Percentiles rank a stretch among this genome's conserved stretches.
Conservation (phyloP, 2,329 filamentous ascomycete genomes). For the Botryotinia narcissicola region DNA sequence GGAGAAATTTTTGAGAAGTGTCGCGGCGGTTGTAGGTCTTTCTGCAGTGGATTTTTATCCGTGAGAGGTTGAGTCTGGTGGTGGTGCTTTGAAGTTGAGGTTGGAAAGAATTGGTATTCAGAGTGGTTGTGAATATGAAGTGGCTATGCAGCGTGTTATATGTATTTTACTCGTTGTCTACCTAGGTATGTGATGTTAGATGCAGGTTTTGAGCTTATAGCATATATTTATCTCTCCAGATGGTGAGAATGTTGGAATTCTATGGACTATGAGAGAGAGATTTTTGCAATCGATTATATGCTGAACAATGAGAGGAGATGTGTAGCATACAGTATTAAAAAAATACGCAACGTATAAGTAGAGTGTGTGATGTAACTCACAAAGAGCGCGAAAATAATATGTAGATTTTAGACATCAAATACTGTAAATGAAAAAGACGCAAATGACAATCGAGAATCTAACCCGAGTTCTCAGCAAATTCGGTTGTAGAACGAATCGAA, state of each 20-base stretch:
- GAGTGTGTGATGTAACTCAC: not conserved
- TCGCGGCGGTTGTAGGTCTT: not conserved
- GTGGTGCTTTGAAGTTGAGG: too few species aligned
- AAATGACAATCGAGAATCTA: not conserved
- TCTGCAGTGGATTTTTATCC: not conserved
- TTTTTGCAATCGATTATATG: not conserved
- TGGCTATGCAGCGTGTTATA: too few species aligned
- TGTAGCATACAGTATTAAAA: not conserved
- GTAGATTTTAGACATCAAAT: not conserved
- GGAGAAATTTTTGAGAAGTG: not conserved
- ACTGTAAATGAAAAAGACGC: not conserved
- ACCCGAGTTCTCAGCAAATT: not conserved
- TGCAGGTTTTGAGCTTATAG: not conserved
- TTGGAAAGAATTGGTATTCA: not conserved
- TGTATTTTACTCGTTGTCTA: too few species aligned
- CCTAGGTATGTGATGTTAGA: not conserved
- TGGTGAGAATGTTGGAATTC: not conserved
- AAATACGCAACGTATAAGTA: not conserved
- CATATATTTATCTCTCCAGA: not conserved
- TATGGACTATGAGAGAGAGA: not conserved
- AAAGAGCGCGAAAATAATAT: not conserved
- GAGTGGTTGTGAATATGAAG: not conserved
- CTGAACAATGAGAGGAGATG: not conserved
- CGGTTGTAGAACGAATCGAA: not conserved
- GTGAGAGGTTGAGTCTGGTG: not conserved